phyloP scores from a whole-genome alignment of 306 rosid genomes.

The Cyclanthera cordifolia region DNA sequence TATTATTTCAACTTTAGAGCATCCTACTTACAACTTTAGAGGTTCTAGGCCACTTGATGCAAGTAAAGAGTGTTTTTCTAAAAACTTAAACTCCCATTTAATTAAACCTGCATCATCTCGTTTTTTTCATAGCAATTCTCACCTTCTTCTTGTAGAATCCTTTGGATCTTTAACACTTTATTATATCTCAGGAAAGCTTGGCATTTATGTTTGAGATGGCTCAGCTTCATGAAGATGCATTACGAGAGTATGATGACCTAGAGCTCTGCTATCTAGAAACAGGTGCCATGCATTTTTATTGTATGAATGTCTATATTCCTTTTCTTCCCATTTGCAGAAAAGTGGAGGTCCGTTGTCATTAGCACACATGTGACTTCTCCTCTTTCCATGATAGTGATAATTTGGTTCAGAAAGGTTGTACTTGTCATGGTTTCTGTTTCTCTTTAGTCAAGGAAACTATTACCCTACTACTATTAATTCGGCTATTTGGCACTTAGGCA shows the following conservation, averaged over 20 bases:
- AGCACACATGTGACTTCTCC: neutral
- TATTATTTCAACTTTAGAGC: neutral
- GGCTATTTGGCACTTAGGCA: neutral
- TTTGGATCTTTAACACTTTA: slow-evolving; percentile 19
- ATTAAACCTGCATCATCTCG: neutral
- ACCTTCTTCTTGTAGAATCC: slow-evolving; percentile 17
- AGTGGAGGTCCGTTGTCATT: too few relatives aligned
- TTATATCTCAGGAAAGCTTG: slow-evolving; percentile 77
- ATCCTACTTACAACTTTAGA: neutral
- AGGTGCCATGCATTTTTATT: slow-evolving; percentile 39
- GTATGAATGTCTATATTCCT: neutral
- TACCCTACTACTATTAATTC: neutral
- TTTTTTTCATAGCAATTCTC: neutral
- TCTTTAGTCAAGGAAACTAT: neutral
- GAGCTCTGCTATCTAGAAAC: slow-evolving; percentile 96
- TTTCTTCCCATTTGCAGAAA: neutral
- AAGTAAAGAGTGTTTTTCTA: neutral
- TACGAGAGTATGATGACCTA: slow-evolving; percentile 88
- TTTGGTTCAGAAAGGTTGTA: neutral
- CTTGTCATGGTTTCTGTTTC: neutral
- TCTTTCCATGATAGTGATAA: neutral
- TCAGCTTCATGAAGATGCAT: slow-evolving; percentile 89
- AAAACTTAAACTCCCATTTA: neutral
- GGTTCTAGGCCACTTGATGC: neutral
- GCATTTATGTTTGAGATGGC: slow-evolving; percentile 98